phyloP scores from a whole-genome alignment of 2,329 filamentous ascomycete species.

The Diaporthe citriasiana region DNA sequence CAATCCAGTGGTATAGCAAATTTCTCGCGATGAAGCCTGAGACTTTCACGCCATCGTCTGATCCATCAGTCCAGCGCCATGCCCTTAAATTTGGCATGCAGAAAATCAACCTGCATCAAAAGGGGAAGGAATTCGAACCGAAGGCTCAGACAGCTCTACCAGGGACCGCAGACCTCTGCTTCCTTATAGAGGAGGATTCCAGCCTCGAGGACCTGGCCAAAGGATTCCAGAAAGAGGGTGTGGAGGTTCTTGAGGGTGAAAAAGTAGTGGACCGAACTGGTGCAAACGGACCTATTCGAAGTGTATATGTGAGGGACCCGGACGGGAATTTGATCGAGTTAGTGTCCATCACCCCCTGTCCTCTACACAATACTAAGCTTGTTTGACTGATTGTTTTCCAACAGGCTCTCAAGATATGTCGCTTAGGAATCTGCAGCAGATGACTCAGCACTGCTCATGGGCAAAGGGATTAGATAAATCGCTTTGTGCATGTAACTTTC shows the following conservation, averaged over 20 bases:
- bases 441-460: not conserved
- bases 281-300: constrained; percentile 66
- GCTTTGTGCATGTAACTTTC: no score
- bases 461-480: not conserved
- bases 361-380: not conserved
- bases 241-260: constrained; percentile 65
- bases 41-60: constrained; percentile 60
- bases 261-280: constrained; percentile 68
- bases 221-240: constrained; percentile 56
- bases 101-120: constrained; percentile 74
- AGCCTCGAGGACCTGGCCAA: constrained; percentile 61
- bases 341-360: constrained; percentile 46
- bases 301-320: constrained; percentile 72
- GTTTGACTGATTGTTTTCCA: not conserved
- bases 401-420: constrained; percentile 16
- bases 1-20: constrained; percentile 67
- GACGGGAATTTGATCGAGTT: constrained; percentile 75
- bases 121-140: constrained; percentile 71
- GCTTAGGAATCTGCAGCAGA: not conserved
- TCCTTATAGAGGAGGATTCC: constrained; percentile 63
- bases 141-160: constrained; percentile 67
- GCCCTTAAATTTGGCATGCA: constrained; percentile 70
- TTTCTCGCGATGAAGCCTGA: constrained; percentile 70
- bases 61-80: constrained; percentile 57
- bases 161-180: constrained; percentile 72